Conservation (phyloP, 768 basidiomycete species). For the Saitozyma sp. region DNA sequence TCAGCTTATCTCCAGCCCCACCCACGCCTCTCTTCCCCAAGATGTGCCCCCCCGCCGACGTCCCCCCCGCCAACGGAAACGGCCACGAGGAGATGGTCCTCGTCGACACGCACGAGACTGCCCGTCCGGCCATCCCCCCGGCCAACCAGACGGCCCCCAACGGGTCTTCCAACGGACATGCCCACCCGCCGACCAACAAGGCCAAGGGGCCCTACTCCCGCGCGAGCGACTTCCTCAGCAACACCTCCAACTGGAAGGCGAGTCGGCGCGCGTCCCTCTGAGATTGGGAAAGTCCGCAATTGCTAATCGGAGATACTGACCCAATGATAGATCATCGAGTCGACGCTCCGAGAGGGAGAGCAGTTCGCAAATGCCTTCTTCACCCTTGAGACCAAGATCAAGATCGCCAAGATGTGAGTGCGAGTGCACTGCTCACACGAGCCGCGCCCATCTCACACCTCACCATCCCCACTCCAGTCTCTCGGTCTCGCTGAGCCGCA, state of each 20-base stretch:
- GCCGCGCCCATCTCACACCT: too few species aligned
- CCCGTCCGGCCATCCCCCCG: slow-evolving; percentile 22
- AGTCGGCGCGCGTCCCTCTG: slow-evolving; percentile 3
- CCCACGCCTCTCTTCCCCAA: background rate
- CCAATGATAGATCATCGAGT: slow-evolving; percentile 73
- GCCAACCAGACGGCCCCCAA: slow-evolving; percentile 13
- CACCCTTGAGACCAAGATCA: slow-evolving; percentile 98
- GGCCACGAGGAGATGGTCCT: slow-evolving; percentile 66
- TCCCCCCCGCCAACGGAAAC: slow-evolving; percentile 3
- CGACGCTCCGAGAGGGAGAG: slow-evolving; percentile 95
- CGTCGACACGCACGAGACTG: slow-evolving; percentile 57
- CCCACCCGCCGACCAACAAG: slow-evolving; percentile 40
- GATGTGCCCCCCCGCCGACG: slow-evolving; percentile 38
- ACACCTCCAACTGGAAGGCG: slow-evolving; percentile 56
- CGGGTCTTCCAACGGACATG: slow-evolving; percentile 37
- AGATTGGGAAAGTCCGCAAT: too few species aligned
- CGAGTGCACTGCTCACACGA: background rate
- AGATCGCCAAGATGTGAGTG: slow-evolving; percentile 81
- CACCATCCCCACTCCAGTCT: background rate
- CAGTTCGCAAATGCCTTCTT: slow-evolving; percentile 99
- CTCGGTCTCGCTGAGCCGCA: background rate
- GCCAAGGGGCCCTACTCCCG: slow-evolving; percentile 77
- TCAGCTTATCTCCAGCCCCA: too few species aligned
- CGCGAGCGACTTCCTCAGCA: slow-evolving; percentile 89
- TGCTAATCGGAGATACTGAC: too few species aligned